Percentiles rank a stretch among this genome's conserved stretches.
These are phyloP conservation scores for Microdochium nivale DNA, from an alignment of 2,329 filamentous ascomycete species.

Conservation along the genomic window DNA sequence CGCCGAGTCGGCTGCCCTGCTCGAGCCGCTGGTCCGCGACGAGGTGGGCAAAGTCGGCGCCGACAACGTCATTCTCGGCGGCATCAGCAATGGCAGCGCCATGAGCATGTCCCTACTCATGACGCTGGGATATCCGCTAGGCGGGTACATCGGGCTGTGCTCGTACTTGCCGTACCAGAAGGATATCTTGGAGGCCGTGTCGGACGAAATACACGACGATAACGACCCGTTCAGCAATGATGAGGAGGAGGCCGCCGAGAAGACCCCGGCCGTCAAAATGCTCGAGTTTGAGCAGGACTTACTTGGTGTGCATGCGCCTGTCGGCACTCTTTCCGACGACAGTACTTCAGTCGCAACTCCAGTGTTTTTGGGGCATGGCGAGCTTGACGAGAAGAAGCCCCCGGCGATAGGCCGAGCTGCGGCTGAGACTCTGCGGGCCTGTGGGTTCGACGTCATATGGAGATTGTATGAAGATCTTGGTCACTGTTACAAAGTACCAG, in stretches of 20 bases:
- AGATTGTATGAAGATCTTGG: slow-evolving; percentile 28
- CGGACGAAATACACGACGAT: slow-evolving; percentile 1
- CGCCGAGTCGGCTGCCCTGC: slow-evolving; percentile 25
- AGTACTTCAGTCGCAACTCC: slow-evolving; percentile 19
- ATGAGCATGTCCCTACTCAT: slow-evolving; percentile 32
- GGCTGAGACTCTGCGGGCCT: slow-evolving; percentile 15
- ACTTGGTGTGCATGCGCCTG: slow-evolving; percentile 10
- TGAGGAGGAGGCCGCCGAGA: slow-evolving; percentile 6
- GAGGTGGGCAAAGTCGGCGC: slow-evolving; percentile 21
- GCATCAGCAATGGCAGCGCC: slow-evolving; percentile 45
- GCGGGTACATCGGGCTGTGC: slow-evolving; percentile 37
- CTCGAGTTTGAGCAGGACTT: slow-evolving; percentile 23
- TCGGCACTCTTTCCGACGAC: neutral
- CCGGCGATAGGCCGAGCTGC: slow-evolving; percentile 21
- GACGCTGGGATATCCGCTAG: slow-evolving; percentile 23
- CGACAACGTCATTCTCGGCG: slow-evolving; percentile 37
- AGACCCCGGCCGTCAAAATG: slow-evolving; percentile 12
- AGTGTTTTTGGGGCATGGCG: slow-evolving; percentile 34
- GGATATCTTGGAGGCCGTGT: slow-evolving; percentile 20
- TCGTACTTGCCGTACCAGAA: slow-evolving; percentile 32
- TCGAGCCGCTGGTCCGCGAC: slow-evolving; percentile 21
- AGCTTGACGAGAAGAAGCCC: slow-evolving; percentile 27
- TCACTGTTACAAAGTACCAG: slow-evolving; percentile 39
- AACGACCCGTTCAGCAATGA: slow-evolving; percentile 6
- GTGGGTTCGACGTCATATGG: slow-evolving; percentile 27